Base-by-base conservation (phyloP, 1,284 basidiomycete genomes). In the Tilletia walkeri region DNA sequence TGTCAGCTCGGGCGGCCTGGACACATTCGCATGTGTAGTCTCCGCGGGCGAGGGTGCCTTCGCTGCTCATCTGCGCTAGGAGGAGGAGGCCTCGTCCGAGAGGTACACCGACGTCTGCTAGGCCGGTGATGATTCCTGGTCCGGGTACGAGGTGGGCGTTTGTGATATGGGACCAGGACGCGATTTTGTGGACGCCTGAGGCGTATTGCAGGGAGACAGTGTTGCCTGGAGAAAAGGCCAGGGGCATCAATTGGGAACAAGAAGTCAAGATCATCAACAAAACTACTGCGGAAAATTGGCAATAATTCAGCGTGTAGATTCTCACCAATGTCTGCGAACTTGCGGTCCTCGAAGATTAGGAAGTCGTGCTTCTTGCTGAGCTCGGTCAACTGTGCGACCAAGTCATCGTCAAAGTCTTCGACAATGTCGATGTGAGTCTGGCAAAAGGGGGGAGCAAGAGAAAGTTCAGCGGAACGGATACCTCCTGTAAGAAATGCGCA, bases 361-460 rank as follows among this genome's bases (percentile, higher is more conserved):
- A 99, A 99, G 81, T 98, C 93, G 77, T 96, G 90, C 84, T 92
- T 90, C 65, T 86, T 82, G 81, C 91, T 90, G 12, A 99, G 88
- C 63, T 86, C 86, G 71, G 89, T 87, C 54, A 99, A 87, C 72
- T 89, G 86, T 41, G 89, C 85, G 69, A 95, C 88, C 59, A 98
- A 85, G 16, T 88, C 88, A 20, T 86, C 85, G 50, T 94, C 90
- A 82, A 95, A 99, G 85, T 99, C 94, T 78, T 94, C 90, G 67
- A 99, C 88, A 75, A 99, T 92, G 84, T 99, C 96, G 75, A 98
- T 89, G 84, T 99, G 96, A 0, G 96, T 99, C 95, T 98, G 71
- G 5, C 18, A 10, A 47, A 0, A 14, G 41, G 12, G 41, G 41
- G 3, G 14, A 45, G 41, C 41, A 4, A 20, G 9, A 36, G 14